Evolutionary conservation across 352 stramenopile genomes (phyloP).

Genomic region (Globisporangium orthogonon): DNA sequence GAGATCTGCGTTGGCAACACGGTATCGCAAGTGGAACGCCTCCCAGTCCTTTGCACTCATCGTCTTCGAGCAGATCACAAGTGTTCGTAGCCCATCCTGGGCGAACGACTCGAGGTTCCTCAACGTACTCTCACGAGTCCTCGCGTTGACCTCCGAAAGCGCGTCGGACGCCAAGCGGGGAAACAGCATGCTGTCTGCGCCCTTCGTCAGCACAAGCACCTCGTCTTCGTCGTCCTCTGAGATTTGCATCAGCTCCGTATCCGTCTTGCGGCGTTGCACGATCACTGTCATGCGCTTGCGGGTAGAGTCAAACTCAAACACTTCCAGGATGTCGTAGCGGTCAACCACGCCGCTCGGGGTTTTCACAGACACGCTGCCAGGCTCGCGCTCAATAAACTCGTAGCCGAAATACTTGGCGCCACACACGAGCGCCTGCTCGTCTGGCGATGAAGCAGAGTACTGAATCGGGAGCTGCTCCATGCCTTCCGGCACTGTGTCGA

Average conservation of each 20-base stretch:
- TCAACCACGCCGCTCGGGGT: constrained; percentile 50
- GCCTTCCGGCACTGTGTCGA: constrained; percentile 45
- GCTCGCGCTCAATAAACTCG: constrained; percentile 68
- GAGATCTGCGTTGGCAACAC: constrained; percentile 47
- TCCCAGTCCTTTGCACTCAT: constrained; percentile 57
- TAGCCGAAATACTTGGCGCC: constrained; percentile 86
- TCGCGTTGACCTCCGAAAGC: constrained; percentile 29
- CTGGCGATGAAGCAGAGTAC: constrained; percentile 89
- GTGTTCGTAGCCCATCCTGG: constrained; percentile 81
- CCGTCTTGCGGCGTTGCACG: constrained; percentile 63
- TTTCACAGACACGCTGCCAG: constrained; percentile 61
- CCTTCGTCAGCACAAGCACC: constrained; percentile 73
- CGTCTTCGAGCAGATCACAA: constrained; percentile 74
- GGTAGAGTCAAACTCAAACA: constrained; percentile 92
- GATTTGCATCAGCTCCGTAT: constrained; percentile 65
- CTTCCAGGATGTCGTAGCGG: constrained; percentile 87
- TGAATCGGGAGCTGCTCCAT: constrained; percentile 37
- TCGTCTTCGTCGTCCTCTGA: constrained; percentile 65
- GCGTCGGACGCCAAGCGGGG: constrained; percentile 39
- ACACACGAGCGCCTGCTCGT: constrained; percentile 81
- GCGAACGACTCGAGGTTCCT: constrained; percentile 80
- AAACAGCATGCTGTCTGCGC: constrained; percentile 84
- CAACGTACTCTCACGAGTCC: constrained; percentile 38
- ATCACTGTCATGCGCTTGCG: constrained; percentile 86
- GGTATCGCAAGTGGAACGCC: constrained; percentile 62